Evolutionary conservation across 441 rosid species (phyloP).

Genomic region (Adansonia rubrostipa): DNA sequence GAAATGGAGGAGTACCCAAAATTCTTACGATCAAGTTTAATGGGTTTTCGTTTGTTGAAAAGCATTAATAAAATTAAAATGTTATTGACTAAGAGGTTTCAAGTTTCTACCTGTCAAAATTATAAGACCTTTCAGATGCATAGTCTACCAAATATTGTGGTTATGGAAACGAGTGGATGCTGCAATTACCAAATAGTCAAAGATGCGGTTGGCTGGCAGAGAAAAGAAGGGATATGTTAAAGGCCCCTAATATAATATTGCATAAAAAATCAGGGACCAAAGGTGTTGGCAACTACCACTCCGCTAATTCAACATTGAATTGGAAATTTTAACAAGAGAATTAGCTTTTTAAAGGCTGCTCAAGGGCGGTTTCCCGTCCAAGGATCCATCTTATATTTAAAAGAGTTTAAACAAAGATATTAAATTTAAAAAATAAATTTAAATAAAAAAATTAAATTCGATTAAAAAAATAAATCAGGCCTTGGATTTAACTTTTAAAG

Average conservation of each 20-base stretch:
- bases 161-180: not conserved
- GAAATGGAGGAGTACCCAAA: not conserved
- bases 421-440: too few relatives aligned
- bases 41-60: not conserved
- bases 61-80: not conserved
- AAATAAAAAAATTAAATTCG: too few relatives aligned
- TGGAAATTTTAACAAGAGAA: not conserved
- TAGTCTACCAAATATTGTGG: not conserved
- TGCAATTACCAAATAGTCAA: not conserved
- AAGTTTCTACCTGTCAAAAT: not conserved
- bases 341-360: too few relatives aligned
- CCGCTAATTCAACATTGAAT: not conserved
- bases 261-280: not conserved
- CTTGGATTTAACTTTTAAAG: too few relatives aligned
- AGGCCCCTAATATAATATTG: not conserved
- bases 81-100: not conserved
- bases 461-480: too few relatives aligned
- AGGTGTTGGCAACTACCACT: not conserved
- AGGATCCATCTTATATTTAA: too few relatives aligned
- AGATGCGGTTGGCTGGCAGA: not conserved
- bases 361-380: too few relatives aligned
- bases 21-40: not conserved
- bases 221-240: not conserved
- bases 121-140: not conserved
- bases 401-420: too few relatives aligned